These are phyloP conservation scores for Pythium dissotocum DNA, from an alignment of 352 stramenopile genomes.

Conservation along the genomic window DNA sequence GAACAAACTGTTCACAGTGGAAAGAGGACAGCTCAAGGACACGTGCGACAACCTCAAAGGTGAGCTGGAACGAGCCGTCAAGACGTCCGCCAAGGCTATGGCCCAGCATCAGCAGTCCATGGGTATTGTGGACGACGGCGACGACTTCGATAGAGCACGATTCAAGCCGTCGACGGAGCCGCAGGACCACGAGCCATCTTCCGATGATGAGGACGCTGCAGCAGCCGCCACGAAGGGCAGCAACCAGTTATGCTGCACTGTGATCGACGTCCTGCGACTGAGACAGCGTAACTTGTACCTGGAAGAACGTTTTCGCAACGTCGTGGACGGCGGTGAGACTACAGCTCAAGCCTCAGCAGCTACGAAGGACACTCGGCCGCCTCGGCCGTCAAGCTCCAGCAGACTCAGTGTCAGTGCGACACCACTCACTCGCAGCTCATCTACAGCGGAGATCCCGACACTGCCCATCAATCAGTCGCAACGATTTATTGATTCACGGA, in stretches of 20 bases:
- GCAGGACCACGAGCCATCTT: neutral
- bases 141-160: neutral
- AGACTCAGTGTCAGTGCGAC: conserved; percentile 3
- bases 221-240: neutral
- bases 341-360: neutral
- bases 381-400: neutral
- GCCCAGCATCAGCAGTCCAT: conserved; percentile 20
- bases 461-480: neutral
- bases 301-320: conserved; percentile 53
- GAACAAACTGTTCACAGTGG: conserved; percentile 46
- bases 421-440: conserved; percentile 1
- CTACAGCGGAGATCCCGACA: conserved; percentile 6
- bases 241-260: conserved; percentile 19
- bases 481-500: conserved; percentile 36
- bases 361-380: neutral
- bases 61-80: conserved; percentile 47
- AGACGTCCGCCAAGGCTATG: conserved; percentile 39
- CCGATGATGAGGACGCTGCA: conserved; percentile 1
- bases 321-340: neutral
- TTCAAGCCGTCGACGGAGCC: conserved; percentile 5
- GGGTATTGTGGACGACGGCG: neutral
- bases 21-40: conserved; percentile 52
- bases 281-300: conserved; percentile 60
- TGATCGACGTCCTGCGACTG: conserved; percentile 54
- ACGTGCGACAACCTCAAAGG: conserved; percentile 44